Base-by-base conservation (phyloP, 108 stramenopile species). In the Pseudonitzschia multiseries region DNA sequence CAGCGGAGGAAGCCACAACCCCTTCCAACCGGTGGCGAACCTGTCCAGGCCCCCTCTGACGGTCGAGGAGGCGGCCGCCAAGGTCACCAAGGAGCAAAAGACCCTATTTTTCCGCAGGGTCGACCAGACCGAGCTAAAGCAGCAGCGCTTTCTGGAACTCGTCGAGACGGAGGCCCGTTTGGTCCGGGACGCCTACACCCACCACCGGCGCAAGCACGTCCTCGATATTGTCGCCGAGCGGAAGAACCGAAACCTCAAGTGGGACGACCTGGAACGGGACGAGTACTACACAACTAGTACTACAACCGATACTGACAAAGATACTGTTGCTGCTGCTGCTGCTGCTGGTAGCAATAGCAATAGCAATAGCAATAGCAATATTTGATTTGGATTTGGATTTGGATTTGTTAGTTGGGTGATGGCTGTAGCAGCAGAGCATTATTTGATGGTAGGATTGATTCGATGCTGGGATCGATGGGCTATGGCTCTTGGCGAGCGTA, bases 121-220 rank as follows among this genome's bases (percentile, higher is more conserved):
- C 33, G 73, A 83, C 65, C 27, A 0, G 14, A 24, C 54, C 24
- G 79, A 81, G 70, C 36, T 10, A 3, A 72, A 78, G 20, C 61
- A 91, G 80, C 75, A 86, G 29, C 54, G 54, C 13, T 90, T 95
- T 33, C 73, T 86, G 71, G 82, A 89, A n/a, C 53, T 88, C 13
- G 80, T 92, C 46, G 76, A 71, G 32, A 76, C 80, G 22, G 94
- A 91, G 61, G 87, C 85, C 12, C 46, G 64, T 40, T 70, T 87
- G 22, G 66, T 83, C 26, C 59, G 67, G 36, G 82, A 85, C n/a
- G 73, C 81, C 22, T 88, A 92, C 70, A 29, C 70, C 32, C 36
- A 67, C 8, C 81, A 89, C 71, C 59, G 80, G 33, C 36, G 73
- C 33, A 53, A 84, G 69, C 87, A 95, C 68, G 56, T 79, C 14